These are phyloP conservation scores for Globisporangium viniferum DNA, from an alignment of 352 stramenopile species.

Conservation along the genomic window DNA sequence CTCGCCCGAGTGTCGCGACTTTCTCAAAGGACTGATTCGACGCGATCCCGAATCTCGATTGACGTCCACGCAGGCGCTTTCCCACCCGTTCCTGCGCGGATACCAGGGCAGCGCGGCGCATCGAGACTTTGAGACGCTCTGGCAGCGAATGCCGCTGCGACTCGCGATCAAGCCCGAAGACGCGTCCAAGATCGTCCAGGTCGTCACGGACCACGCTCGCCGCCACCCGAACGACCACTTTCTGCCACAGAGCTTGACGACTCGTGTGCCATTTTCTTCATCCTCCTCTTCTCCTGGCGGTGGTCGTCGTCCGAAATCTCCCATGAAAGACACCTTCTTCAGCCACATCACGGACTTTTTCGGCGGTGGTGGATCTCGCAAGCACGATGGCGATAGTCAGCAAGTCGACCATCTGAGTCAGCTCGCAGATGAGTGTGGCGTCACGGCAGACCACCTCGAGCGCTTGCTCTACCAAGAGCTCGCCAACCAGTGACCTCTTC, in stretches of 20 bases:
- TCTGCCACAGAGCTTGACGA: neutral
- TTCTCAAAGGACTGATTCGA: conserved; percentile 90
- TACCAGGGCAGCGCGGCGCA: conserved; percentile 39
- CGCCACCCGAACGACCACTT: conserved; percentile 16
- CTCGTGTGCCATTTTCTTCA: neutral
- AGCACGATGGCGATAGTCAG: neutral
- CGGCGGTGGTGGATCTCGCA: neutral
- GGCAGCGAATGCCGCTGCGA: conserved; percentile 35
- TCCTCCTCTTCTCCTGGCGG: neutral
- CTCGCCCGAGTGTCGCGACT: conserved; percentile 87
- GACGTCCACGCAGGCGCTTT: conserved; percentile 80
- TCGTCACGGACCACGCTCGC: conserved; percentile 20
- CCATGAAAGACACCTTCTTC: conserved; percentile 14
- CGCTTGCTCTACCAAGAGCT: conserved; percentile 14
- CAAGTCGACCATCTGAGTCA: conserved; percentile 1
- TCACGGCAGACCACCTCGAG: conserved; percentile 16
- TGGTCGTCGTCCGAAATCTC: neutral
- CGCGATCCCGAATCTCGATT: conserved; percentile 82
- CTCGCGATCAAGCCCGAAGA: conserved; percentile 13
- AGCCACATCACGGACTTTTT: conserved; percentile 19
- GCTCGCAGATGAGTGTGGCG: conserved; percentile 18
- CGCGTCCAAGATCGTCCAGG: conserved; percentile 7
- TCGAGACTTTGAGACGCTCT: conserved; percentile 31
- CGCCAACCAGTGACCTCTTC: neutral
- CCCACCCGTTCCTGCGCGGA: conserved; percentile 84